Conservation (phyloP, 83 land plant species). For the Picea engelmannii region DNA sequence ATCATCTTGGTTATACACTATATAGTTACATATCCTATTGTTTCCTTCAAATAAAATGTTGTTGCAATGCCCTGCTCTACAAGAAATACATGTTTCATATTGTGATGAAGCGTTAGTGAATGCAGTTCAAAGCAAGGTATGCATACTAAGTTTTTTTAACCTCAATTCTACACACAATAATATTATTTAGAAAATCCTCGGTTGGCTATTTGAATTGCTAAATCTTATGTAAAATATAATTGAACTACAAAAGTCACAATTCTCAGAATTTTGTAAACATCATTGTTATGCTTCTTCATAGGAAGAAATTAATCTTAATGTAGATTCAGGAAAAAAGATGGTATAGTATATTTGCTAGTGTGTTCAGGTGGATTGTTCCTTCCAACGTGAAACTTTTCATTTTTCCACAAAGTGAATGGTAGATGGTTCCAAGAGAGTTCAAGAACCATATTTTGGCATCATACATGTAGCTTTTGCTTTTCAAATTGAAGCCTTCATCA, state of each 20-base stretch:
- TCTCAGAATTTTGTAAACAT: not conserved
- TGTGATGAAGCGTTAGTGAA: conserved; percentile 38
- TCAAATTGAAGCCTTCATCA: not conserved
- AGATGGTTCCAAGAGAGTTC: conserved; percentile 71
- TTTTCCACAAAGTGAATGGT: conserved; percentile 48
- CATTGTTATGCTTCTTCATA: not conserved
- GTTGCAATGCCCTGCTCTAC: conserved; percentile 58
- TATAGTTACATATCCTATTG: not conserved
- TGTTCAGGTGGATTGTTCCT: not conserved
- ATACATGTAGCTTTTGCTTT: conserved; percentile 30
- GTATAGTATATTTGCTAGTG: not conserved
- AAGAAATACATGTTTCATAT: conserved; percentile 53
- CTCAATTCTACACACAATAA: not conserved
- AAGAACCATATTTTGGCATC: conserved; percentile 33
- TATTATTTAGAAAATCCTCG: not conserved
- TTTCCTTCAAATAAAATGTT: conserved; percentile 44
- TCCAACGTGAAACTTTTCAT: not conserved
- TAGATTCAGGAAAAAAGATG: not conserved
- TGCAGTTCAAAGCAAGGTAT: conserved; percentile 56
- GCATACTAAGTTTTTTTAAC: not conserved
- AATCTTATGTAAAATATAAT: not conserved
- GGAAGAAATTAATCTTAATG: not conserved
- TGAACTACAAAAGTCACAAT: not conserved
- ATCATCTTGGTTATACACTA: not conserved
- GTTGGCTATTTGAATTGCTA: not conserved